Evolutionary conservation across 2,329 filamentous ascomycete species (phyloP).

Genomic region (Fusarium veterinarium): DNA sequence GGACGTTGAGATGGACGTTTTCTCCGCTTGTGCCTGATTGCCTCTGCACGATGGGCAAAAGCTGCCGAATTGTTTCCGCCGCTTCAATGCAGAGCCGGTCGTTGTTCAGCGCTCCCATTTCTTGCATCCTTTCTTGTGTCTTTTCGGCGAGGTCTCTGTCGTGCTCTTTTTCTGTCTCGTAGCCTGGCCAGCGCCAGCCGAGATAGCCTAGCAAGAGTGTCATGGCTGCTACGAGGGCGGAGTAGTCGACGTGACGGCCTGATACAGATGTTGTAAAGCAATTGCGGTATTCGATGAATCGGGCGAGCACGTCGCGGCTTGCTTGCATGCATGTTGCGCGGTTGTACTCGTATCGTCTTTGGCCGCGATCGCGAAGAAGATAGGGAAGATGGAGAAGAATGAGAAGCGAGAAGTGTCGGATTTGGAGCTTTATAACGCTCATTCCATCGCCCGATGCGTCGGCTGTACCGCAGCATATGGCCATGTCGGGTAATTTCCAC

Average conservation of each 20-base stretch:
- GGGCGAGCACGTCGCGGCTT: constrained; percentile 61
- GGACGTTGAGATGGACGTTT: constrained; percentile 55
- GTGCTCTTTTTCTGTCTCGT: constrained; percentile 32
- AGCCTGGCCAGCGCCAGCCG: constrained; percentile 48
- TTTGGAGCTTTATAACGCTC: constrained; percentile 57
- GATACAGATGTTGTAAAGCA: constrained; percentile 33
- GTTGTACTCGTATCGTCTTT: constrained; percentile 61
- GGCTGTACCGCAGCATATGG: constrained; percentile 36
- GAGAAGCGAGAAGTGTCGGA: constrained; percentile 63
- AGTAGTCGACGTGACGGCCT: constrained; percentile 62
- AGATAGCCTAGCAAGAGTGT: constrained; percentile 64
- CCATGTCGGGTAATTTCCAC: constrained; percentile 57
- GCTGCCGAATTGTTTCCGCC: constrained; percentile 56
- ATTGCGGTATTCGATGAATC: constrained; percentile 60
- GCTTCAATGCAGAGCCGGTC: constrained; percentile 58
- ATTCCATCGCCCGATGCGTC: constrained; percentile 36
- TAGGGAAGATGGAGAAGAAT: constrained; percentile 67
- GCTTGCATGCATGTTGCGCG: constrained; percentile 58
- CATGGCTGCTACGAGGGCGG: constrained; percentile 62
- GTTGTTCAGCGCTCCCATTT: constrained; percentile 52
- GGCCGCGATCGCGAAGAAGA: constrained; percentile 58
- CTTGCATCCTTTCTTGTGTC: constrained; percentile 52
- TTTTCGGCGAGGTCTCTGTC: constrained; percentile 54
- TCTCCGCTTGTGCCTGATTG: constrained; percentile 23
- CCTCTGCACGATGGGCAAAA: constrained; percentile 56